phyloP scores from a whole-genome alignment of 768 basidiomycete species.

The Austroboletus eburneus region DNA sequence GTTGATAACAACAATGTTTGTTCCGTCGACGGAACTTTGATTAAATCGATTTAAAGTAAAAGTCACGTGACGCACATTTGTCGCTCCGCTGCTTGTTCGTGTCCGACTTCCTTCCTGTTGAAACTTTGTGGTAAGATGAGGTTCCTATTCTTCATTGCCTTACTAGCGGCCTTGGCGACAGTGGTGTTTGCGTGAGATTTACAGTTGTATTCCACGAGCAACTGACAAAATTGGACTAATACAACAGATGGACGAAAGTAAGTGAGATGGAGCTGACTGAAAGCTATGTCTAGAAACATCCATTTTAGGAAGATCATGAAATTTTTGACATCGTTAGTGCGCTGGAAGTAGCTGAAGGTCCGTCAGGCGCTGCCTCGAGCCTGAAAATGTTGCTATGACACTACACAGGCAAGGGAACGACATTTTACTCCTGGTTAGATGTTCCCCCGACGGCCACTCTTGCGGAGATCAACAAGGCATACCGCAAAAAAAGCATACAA shows the following conservation, averaged over 20 bases:
- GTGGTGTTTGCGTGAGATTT: constrained; percentile 56
- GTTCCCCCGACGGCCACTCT: constrained; percentile 70
- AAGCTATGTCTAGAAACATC: constrained; percentile 3
- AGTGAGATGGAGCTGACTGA: neutral
- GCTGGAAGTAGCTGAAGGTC: constrained; percentile 77
- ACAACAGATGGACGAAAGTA: constrained; percentile 61
- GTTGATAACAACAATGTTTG: no score
- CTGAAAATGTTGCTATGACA: constrained; percentile 1
- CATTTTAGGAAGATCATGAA: constrained; percentile 81
- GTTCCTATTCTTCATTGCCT: constrained; percentile 40
- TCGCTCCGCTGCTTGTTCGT: neutral
- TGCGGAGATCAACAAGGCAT: constrained; percentile 81
- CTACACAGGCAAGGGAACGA: constrained; percentile 72
- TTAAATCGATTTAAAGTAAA: no score
- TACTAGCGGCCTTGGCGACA: constrained; percentile 51
- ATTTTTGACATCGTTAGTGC: constrained; percentile 91
- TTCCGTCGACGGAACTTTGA: no score
- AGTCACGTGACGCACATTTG: neutral
- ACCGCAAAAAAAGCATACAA: constrained; percentile 84
- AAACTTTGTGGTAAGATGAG: constrained; percentile 40
- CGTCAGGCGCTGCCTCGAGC: neutral
- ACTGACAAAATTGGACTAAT: constrained; percentile 4
- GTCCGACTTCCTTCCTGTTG: neutral
- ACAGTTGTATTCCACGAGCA: neutral
- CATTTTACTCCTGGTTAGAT: constrained; percentile 93